phyloP scores from a whole-genome alignment of 2,329 filamentous ascomycete species.

The Scedosporium dehoogii region DNA sequence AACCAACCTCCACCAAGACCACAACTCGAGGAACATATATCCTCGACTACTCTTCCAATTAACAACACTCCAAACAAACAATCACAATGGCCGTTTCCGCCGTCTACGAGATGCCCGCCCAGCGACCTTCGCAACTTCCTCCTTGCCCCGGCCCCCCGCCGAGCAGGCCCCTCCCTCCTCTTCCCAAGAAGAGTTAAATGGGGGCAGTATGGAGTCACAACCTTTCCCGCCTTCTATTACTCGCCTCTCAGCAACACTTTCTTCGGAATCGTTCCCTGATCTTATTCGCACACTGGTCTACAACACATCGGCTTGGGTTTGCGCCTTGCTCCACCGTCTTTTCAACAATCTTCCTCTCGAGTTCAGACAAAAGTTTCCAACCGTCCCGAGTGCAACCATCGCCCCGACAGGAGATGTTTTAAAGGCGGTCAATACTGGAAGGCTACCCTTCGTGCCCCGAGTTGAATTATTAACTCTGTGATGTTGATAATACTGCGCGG shows the following conservation, averaged over 20 bases:
- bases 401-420: not conserved
- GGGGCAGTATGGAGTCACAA: not conserved
- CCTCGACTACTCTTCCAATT: not conserved
- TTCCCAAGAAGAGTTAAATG: slow-evolving; percentile 49
- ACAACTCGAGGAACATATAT: not conserved
- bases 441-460: not conserved
- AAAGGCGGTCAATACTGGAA: not conserved
- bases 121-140: slow-evolving; percentile 56
- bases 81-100: slow-evolving; percentile 8
- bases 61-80: slow-evolving; percentile 9
- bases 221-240: not conserved
- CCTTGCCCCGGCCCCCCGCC: slow-evolving; percentile 58
- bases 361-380: not conserved
- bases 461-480: not conserved
- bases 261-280: not conserved
- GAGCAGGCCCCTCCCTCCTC: slow-evolving; percentile 53
- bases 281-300: not conserved
- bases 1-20: not conserved
- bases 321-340: not conserved
- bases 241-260: not conserved
- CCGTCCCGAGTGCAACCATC: not conserved
- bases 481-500: not conserved
- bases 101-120: slow-evolving; percentile 40
- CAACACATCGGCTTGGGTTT: not conserved
- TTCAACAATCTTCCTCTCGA: not conserved